Base-by-base conservation (phyloP, 768 basidiomycete genomes). In the Lactarius tabidus region DNA sequence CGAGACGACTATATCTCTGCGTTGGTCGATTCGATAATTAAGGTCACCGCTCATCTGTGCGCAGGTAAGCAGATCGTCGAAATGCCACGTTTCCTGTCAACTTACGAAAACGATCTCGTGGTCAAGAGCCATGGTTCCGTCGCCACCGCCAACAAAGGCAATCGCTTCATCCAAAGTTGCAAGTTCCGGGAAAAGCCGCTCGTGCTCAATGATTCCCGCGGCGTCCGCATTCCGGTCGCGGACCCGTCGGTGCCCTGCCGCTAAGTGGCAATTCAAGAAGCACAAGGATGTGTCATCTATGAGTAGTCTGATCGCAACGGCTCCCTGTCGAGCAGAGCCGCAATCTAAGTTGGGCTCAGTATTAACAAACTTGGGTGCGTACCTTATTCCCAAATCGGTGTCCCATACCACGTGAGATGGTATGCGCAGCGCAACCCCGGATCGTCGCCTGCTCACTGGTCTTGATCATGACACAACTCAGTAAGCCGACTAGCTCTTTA, bases 331-430 rank as follows among this genome's bases (percentile, higher is more conserved):
- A 53, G 26, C n/a, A n/a, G n/a, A n/a, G n/a, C n/a, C n/a, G n/a
- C n/a, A n/a, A 28, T 8, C 9, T 10, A 23, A 36, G n/a, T 45
- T 28, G n/a, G 23, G 6, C 23, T 7, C 31, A 18, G 23, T 6
- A 43, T 7, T n/a, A 51, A 35, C 23, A 33, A n/a, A 26, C 48
- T 51, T 36, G 36, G n/a, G n/a, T 1, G 55, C 82, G 38, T 33
- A 92, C 95, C 85, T 99, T 98, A 74, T 98, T 98, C 0, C 96
- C 96, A 73, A 96, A 96, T 62, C 89, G 79, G 2, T 95, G 94
- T 0, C 90, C 89, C 84, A 99, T 91, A 1, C 96, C 96, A 18
- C 94, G 81, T 77, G 98, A 98, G 65, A 98, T 81, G 1, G 88
- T 90, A 6, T 87, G 85, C n/a, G 93, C 85, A 12, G 88, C 81